Evolutionary conservation across 257 asterid species (phyloP), one percentile per base, ranked within the genome.

Genomic region (Primulina eburnea): DNA sequence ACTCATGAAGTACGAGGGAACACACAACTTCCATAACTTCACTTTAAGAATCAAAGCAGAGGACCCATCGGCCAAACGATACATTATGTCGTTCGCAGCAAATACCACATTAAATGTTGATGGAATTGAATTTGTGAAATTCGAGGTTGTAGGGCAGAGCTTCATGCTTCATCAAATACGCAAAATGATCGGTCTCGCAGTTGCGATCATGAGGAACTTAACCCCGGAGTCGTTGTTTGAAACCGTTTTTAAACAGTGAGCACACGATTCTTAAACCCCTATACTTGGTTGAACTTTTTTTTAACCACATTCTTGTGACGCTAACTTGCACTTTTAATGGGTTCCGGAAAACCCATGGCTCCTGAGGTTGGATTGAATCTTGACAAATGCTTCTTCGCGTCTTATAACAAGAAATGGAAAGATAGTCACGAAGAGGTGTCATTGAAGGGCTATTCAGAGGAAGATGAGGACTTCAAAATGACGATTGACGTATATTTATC

Each of bases 151-250:
- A 60, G 97, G 97, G 35, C 99, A 94, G 81, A 94, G 99, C 87
- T 94, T 94, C 75, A 91, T 94, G 99, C 97, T 94, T 79, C 99
- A 94, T 82, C 99, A 94, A 75, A 94, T 94, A 20, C 85, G 97
- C 64, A 94, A 94, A 76, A 91, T 94, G 99, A 86, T 94, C 0
- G 99, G 99, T 67, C 96, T 94, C 72, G 97, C 97, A 17, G 89
- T 94, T 63, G 96, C 96, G 1, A 86, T 94, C 69, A 87, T 94
- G 96, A 89, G 99, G 85, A 82, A 89, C 62, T 65, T 40, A 59
- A 79, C 96, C 29, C 84, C 96, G 0, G 99, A 91, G 71, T 82
- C 91, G 0, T 62, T 87, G 77, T 83, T 94, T 17, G 88, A 82
- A 61, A 80, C 83, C 10, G 96, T 97, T 73, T 86, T 89, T 64